Evolutionary conservation across 495 filamentous ascomycete species (phyloP), one percentile per base, ranked within the genome.

Genomic region (Niebla homalea): DNA sequence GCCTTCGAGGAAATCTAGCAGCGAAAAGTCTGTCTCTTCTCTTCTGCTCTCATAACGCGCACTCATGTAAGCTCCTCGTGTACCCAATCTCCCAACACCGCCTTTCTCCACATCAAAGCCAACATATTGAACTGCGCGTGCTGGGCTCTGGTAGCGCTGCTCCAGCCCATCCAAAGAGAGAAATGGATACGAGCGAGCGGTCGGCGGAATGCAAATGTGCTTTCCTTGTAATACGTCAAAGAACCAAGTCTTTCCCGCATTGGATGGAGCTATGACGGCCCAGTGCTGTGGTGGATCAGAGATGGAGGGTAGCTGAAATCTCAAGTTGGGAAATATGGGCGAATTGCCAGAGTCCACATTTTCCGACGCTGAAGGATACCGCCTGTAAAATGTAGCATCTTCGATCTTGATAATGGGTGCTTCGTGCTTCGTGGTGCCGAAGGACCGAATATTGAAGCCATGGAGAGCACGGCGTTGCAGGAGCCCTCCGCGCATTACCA

Each of bases 11-110:
- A 82, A 97, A 58, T 92, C 81, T 43, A 69, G 58, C 1, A 98
- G 75, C 19, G 84, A 84, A 64, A 89, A 89, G 63, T 97, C 92
- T 8, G 84, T 89, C 45, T 78, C 84, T 61, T 95, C 90, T 18
- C 87, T 71, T 43, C 80, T 66, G 49, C 84, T 88, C 70, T 98
- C 92, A 66, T 98, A 98, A n/a, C 92, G 74, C 12, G 88, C 87
- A 56, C 85, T 87, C 32, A 97, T 65, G 57, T 96, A 95, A 11
- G 85, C 80, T 10, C 87, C 88, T 12, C 72, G 67, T 4, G 67
- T 74, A 15, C 70, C 75, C 7, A 48, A 55, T 1, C 79, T 76
- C 45, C 73, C 75, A 12, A 74, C 70, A 14, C 68, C 71, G 6
- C 72, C 72, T 14, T 72, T 70, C 56, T 85, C 75, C 2, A 76